Base-by-base conservation (phyloP, 2,329 filamentous ascomycete species). In the Colletotrichum eleusines region DNA sequence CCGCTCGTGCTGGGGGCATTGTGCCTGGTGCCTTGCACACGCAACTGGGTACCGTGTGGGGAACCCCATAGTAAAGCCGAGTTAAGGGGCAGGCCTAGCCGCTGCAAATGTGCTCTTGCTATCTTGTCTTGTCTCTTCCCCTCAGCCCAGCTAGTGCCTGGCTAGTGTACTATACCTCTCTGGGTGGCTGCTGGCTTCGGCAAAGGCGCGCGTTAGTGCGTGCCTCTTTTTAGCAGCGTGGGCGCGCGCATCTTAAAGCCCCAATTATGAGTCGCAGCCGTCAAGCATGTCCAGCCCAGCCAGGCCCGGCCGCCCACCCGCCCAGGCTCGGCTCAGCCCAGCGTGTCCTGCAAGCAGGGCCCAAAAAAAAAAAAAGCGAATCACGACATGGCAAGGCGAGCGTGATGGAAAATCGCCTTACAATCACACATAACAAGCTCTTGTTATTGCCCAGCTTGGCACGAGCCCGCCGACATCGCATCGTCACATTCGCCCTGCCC, bases 201-300 rank as follows among this genome's bases (percentile, higher is more conserved):
- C 51, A 54, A 64, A 64, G 62, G 62, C 51, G 62, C 51, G 62
- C 50, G 53, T 65, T 58, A 48, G 53, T 18, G 58, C 28, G n/a
- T n/a, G n/a, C 42, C 14, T 14, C 61, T 55, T 70, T 20, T 42
- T 50, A 44, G 67, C 67, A 57, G n/a, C n/a, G n/a, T n/a, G n/a
- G n/a, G n/a, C n/a, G 42, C 18, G 42, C 42, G 20, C 57, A 61
- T 67, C 67, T 67, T 67, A 67, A 66, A 14, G 61, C 63, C 63
- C 63, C 67, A 50, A 61, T 26, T 70, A 67, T 70, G 63, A 48
- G 67, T 66, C 67, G 63, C 50, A 61, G n/a, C 50, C 53, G 61
- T 53, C 26, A 59, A 31, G 51, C 61, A 65, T 59, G 26, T 40
- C 42, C 59, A 50, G 38, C 44, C 44, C 40, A 42, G 40, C 40